These are phyloP conservation scores for Pistacia atlantica DNA, from an alignment of 345 rosid species.

Conservation along the genomic window DNA sequence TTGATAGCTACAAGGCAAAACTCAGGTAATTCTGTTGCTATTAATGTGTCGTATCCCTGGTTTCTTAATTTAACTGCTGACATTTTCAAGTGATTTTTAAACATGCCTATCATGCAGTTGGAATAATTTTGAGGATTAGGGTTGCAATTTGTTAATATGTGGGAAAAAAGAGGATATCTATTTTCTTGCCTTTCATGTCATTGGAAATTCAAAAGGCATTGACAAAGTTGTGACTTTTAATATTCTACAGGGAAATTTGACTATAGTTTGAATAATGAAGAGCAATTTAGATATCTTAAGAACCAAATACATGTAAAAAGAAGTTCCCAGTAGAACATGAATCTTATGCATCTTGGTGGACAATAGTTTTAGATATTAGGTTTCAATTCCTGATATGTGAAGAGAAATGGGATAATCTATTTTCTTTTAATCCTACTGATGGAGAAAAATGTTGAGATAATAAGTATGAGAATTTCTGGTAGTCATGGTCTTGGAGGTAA, in stretches of 20 bases:
- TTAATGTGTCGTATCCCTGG: neutral
- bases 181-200: neutral
- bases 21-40: constrained; percentile 51
- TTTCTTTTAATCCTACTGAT: no score
- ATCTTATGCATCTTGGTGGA: no score
- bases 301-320: no score
- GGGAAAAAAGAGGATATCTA: neutral
- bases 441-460: no score
- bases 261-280: neutral
- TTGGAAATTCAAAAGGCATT: neutral
- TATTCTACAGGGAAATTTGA: neutral
- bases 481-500: neutral
- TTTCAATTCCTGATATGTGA: no score
- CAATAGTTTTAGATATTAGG: no score
- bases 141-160: neutral
- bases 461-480: neutral
- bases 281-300: constrained; percentile 1
- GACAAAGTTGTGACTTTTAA: neutral
- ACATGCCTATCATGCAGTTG: neutral
- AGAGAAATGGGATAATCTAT: no score
- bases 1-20: constrained; percentile 81
- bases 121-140: neutral
- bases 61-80: neutral
- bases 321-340: no score
- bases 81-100: neutral